Conservation (phyloP, 2,329 filamentous ascomycete genomes). For the Penicillium sp. region DNA sequence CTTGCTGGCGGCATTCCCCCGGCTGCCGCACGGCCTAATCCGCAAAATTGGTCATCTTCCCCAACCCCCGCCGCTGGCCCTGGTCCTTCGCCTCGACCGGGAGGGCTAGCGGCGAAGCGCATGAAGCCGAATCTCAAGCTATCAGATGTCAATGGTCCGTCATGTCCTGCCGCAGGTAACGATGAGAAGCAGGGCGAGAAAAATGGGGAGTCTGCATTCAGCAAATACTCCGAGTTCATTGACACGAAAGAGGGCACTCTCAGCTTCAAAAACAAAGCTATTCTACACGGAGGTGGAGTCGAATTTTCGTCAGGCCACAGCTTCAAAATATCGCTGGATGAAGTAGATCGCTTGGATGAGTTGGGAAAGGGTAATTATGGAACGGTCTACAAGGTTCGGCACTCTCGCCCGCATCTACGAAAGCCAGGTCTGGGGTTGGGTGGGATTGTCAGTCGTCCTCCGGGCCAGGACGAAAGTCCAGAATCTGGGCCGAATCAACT, state of each 20-base stretch:
- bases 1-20: slow-evolving; percentile 29
- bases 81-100: slow-evolving; percentile 42
- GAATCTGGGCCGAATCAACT: slow-evolving; percentile 24
- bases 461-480: slow-evolving; percentile 18
- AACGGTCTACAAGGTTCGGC: slow-evolving; percentile 93
- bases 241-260: slow-evolving; percentile 88
- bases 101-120: slow-evolving; percentile 47
- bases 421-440: slow-evolving; percentile 59
- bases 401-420: slow-evolving; percentile 67
- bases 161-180: slow-evolving; percentile 39
- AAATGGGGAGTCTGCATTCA: slow-evolving; percentile 50
- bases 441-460: slow-evolving; percentile 53
- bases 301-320: slow-evolving; percentile 86
- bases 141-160: slow-evolving; percentile 46
- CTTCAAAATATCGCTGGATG: slow-evolving; percentile 92
- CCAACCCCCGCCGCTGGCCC: slow-evolving; percentile 42
- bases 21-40: slow-evolving; percentile 23
- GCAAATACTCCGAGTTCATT: slow-evolving; percentile 75
- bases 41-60: slow-evolving; percentile 34
- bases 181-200: slow-evolving; percentile 20
- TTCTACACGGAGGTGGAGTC: slow-evolving; percentile 83
- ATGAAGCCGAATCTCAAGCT: slow-evolving; percentile 48
- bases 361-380: slow-evolving; percentile 98
- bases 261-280: slow-evolving; percentile 88
- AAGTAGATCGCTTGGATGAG: slow-evolving; percentile 89